Evolutionary conservation across 148 eudicot genomes (phyloP), one percentile per base, ranked within the genome.

Genomic region (Cornus florida): DNA sequence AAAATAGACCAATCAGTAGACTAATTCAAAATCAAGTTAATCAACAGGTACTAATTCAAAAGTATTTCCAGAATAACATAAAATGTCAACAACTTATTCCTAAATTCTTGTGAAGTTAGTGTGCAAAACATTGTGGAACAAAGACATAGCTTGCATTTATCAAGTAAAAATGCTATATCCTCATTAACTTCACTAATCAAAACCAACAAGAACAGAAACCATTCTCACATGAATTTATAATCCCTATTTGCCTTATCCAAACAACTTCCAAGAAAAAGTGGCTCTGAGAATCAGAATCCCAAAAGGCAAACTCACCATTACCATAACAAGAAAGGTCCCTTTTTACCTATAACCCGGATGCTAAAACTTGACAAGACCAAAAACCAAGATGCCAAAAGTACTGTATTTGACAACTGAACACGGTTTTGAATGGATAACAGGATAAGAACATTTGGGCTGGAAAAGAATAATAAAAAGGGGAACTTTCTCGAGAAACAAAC

Each of bases 401-500:
- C 60, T 23, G 76, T 72, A 39, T 68, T 39, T 62, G 59, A 53
- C 48, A 69, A 48, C 31, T 66, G 20, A 62, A n/a, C n/a, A n/a
- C n/a, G n/a, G n/a, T n/a, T n/a, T n/a, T n/a, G n/a, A n/a, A n/a
- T n/a, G n/a, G n/a, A n/a, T n/a, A n/a, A n/a, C n/a, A n/a, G n/a
- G n/a, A n/a, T n/a, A n/a, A n/a, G n/a, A n/a, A 14, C 75, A 76
- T 24, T 78, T 75, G 19, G 39, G 43, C 20, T 16, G 59, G 66
- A 70, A 65, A 48, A 73, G 22, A n/a, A n/a, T n/a, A 8, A 71
- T 43, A 46, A 65, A 32, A 72, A 72, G 32, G 77, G 48, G 81
- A 69, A 35, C 73, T 81, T 84, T 77, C 76, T 79, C 28, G 84
- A 79, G 76, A 79, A 73, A 81, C 72, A 76, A 79, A 77, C 80